Conservation (phyloP, 108 stramenopile genomes). For the Discostella pseudostelligera region DNA sequence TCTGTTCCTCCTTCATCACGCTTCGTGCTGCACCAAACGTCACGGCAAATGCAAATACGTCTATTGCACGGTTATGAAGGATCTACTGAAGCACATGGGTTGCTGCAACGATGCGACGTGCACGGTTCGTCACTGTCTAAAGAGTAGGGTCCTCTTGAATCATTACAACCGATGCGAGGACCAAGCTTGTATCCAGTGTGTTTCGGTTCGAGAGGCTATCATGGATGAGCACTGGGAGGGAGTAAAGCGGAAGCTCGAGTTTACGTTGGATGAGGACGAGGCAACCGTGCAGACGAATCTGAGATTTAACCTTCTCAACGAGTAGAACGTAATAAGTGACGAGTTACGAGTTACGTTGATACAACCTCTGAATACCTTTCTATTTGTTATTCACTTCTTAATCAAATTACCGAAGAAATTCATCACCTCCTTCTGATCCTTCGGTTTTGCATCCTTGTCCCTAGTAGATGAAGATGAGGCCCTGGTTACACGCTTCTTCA, state of each 20-base stretch:
- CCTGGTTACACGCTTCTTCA: slow-evolving; percentile 15
- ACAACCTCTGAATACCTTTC: too few relatives aligned
- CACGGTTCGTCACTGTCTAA: neutral
- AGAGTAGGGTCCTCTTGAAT: neutral
- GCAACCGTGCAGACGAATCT: too few relatives aligned
- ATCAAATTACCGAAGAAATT: slow-evolving; percentile 79
- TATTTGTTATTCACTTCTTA: slow-evolving; percentile 45
- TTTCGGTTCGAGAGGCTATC: slow-evolving; percentile 3
- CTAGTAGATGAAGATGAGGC: slow-evolving; percentile 9
- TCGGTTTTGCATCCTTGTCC: slow-evolving; percentile 35
- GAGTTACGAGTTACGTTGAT: too few relatives aligned
- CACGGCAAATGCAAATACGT: slow-evolving; percentile 5
- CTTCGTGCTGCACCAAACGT: neutral
- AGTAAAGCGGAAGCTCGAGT: neutral
- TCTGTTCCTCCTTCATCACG: slow-evolving; percentile 6
- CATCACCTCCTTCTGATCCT: slow-evolving; percentile 44
- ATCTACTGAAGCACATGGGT: neutral
- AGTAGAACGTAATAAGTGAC: too few relatives aligned
- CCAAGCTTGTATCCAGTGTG: neutral
- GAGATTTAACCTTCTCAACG: too few relatives aligned
- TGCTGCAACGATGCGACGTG: neutral
- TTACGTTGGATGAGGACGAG: neutral
- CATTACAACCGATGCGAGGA: slow-evolving; percentile 1
- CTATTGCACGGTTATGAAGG: slow-evolving; percentile 8
- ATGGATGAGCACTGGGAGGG: slow-evolving; percentile 10